These are phyloP conservation scores for Aspergillus luchuensis DNA, from an alignment of 2,329 filamentous ascomycete genomes.

Conservation along the genomic window DNA sequence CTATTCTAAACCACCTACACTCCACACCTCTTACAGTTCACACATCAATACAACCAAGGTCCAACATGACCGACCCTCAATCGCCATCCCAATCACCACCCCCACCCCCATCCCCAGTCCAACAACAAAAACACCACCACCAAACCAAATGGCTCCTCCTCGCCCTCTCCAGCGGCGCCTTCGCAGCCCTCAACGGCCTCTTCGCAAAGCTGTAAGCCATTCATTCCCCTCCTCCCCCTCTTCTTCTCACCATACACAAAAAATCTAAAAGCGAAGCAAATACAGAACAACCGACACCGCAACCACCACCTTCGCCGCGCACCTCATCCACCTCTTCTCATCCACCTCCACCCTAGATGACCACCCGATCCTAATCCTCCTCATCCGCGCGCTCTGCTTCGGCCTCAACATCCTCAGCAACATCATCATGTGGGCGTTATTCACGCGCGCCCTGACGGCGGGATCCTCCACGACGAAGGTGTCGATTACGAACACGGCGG, in stretches of 20 bases:
- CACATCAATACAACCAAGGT: background rate
- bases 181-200: constrained; percentile 66
- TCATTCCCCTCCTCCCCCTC: too few species aligned
- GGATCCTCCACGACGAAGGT: constrained; percentile 63
- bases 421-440: constrained; percentile 65
- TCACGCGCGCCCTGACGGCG: constrained; percentile 63
- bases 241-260: too few species aligned
- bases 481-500: constrained; percentile 64
- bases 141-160: constrained; percentile 53
- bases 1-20: background rate
- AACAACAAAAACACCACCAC: constrained; percentile 7
- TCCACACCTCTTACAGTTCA: background rate
- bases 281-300: constrained; percentile 61
- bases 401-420: constrained; percentile 64
- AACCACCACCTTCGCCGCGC: constrained; percentile 54
- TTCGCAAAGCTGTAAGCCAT: constrained; percentile 63
- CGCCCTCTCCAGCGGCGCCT: constrained; percentile 62
- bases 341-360: too few species aligned
- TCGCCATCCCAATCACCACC: background rate
- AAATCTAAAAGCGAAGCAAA: too few species aligned
- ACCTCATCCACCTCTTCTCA: constrained; percentile 47
- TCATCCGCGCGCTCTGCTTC: constrained; percentile 51
- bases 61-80: too few species aligned
- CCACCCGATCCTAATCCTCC: background rate
- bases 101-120: background rate